phyloP scores from a whole-genome alignment of 140 eudicot species.

The Ambrosia hybrid region DNA sequence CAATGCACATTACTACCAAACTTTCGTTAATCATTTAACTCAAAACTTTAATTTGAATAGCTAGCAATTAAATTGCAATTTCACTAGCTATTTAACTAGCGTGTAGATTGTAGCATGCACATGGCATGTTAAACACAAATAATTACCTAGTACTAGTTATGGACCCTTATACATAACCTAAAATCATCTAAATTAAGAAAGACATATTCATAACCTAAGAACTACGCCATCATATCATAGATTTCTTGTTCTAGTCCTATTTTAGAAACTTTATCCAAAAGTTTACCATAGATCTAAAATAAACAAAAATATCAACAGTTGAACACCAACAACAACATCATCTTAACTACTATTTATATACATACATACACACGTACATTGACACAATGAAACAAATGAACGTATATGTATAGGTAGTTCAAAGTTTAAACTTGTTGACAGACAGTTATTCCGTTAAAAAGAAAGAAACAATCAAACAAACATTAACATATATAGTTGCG shows the following conservation, averaged over 20 bases:
- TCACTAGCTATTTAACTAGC: not conserved
- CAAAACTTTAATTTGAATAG: conserved; percentile 2
- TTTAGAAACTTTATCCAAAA: conserved; percentile 9
- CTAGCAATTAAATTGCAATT: not conserved
- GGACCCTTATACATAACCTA: no score
- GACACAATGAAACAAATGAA: not conserved
- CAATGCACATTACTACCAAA: not conserved
- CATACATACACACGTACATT: no score
- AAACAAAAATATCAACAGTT: not conserved
- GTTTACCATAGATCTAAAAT: not conserved
- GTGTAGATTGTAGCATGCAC: not conserved
- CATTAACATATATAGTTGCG: no score
- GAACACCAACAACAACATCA: conserved; percentile 20
- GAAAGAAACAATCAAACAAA: not conserved
- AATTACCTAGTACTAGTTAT: not conserved
- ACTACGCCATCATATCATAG: not conserved
- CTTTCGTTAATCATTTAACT: not conserved
- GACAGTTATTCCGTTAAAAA: conserved; percentile 31
- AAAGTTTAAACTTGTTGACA: no score
- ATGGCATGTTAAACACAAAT: not conserved
- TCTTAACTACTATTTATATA: conserved; percentile 13
- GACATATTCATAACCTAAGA: not conserved
- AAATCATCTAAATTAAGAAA: no score
- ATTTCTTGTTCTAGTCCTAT: not conserved
- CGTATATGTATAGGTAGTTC: no score